Evolutionary conservation across 2,329 filamentous ascomycete species (phyloP).

Genomic region (Helotiales sp.): DNA sequence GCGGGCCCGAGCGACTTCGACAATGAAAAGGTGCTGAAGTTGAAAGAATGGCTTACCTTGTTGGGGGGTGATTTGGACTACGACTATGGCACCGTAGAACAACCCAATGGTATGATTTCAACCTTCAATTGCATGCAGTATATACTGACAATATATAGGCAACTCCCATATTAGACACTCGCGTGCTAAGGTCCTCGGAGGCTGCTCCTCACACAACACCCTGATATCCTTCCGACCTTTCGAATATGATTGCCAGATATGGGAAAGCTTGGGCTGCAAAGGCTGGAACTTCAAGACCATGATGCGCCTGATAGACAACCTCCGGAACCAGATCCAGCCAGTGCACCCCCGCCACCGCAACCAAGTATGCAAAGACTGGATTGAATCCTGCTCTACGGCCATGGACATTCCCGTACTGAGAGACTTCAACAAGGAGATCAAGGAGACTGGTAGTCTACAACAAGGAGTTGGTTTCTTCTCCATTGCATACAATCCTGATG

Average conservation of each 20-base stretch:
- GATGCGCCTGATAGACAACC: constrained; percentile 76
- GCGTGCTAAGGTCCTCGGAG: constrained; percentile 86
- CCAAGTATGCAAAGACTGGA: constrained; percentile 89
- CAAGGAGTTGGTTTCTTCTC: constrained; percentile 88
- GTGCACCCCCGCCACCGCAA: constrained; percentile 84
- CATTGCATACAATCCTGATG: constrained; percentile 87
- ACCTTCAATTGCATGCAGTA: neutral
- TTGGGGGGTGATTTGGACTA: constrained; percentile 88
- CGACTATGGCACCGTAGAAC: constrained; percentile 83
- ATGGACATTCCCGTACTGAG: constrained; percentile 78
- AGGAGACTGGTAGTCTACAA: constrained; percentile 67
- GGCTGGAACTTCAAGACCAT: constrained; percentile 88
- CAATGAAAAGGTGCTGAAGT: constrained; percentile 81
- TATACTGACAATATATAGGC: constrained; percentile 47
- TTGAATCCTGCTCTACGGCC: constrained; percentile 75
- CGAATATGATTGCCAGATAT: constrained; percentile 82
- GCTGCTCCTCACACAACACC: constrained; percentile 92
- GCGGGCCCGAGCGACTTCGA: constrained; percentile 87
- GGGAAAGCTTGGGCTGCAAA: constrained; percentile 78
- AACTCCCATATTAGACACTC: constrained; percentile 93
- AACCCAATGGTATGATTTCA: constrained; percentile 77
- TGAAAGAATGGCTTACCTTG: constrained; percentile 83
- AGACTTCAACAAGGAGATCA: constrained; percentile 87
- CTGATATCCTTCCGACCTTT: constrained; percentile 91
- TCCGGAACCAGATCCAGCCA: constrained; percentile 87